Conservation (phyloP, 805 yeast species). For the Hanseniaspora meyeri region DNA sequence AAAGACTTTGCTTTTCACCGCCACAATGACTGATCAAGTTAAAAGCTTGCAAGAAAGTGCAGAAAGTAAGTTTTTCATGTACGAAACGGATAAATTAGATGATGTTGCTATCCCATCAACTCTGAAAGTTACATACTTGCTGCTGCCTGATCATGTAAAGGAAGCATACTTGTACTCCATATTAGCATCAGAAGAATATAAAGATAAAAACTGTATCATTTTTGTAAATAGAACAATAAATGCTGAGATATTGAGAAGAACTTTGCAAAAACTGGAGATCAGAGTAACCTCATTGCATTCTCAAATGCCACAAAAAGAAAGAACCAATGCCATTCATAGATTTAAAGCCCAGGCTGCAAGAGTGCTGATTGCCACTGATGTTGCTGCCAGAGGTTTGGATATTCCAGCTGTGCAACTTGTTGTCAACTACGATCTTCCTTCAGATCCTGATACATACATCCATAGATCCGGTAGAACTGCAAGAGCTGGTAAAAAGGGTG, state of each 20-base stretch:
- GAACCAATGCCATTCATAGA: conserved; percentile 82
- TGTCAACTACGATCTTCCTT: conserved; percentile 83
- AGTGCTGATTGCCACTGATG: conserved; percentile 88
- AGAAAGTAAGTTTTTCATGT: conserved; percentile 47
- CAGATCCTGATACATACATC: conserved; percentile 90
- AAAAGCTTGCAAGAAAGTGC: conserved; percentile 56
- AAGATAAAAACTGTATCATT: conserved; percentile 60
- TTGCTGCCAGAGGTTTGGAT: conserved; percentile 94
- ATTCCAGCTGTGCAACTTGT: conserved; percentile 87
- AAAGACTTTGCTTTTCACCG: conserved; percentile 86
- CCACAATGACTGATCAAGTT: conserved; percentile 90
- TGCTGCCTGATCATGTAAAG: conserved; percentile 78
- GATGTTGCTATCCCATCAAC: conserved; percentile 71
- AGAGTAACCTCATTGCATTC: conserved; percentile 87
- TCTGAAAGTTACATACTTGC: conserved; percentile 49
- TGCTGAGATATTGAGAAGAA: conserved; percentile 76
- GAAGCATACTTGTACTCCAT: conserved; percentile 74
- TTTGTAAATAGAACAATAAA: conserved; percentile 85
- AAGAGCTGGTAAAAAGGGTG: conserved; percentile 89
- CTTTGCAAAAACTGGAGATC: conserved; percentile 58
- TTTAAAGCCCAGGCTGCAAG: conserved; percentile 92
- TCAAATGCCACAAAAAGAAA: conserved; percentile 83
- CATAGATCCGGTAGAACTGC: conserved; percentile 99
- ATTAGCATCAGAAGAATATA: conserved; percentile 49
- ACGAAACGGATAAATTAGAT: conserved; percentile 63